These are phyloP conservation scores for Omphalotus olearius DNA, from an alignment of 1,284 basidiomycete species.

Conservation along the genomic window DNA sequence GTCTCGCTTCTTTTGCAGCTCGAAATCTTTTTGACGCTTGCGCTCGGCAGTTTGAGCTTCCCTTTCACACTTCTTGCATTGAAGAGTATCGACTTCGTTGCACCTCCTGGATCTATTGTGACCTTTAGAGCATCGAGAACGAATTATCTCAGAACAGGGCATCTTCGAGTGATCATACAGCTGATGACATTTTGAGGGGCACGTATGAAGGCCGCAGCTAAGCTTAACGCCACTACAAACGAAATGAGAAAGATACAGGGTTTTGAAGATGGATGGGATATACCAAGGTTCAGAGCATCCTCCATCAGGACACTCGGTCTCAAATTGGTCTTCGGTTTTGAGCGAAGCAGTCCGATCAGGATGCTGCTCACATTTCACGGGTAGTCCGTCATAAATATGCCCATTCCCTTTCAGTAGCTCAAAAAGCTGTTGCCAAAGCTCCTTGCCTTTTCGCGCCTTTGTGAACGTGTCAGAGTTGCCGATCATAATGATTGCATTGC, in stretches of 20 bases:
- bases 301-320: conserved; percentile 50
- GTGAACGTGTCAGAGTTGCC: conserved; percentile 59
- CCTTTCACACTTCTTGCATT: conserved; percentile 30
- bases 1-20: conserved; percentile 29
- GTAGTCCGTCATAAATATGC: conserved; percentile 57
- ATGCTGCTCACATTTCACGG: conserved; percentile 52
- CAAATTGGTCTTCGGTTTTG: conserved; percentile 41
- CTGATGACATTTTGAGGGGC: conserved; percentile 54
- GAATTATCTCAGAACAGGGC: conserved; percentile 20
- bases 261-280: conserved; percentile 11
- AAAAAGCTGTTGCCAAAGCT: conserved; percentile 48
- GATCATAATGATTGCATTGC: conserved; percentile 57
- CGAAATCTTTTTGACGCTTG: conserved; percentile 25
- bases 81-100: conserved; percentile 21
- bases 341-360: conserved; percentile 35
- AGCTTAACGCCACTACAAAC: conserved; percentile 35
- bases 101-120: conserved; percentile 29
- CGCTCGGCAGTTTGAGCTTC: conserved; percentile 25
- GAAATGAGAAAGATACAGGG: neutral
- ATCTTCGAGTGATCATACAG: conserved; percentile 33
- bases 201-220: conserved; percentile 45
- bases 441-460: conserved; percentile 45
- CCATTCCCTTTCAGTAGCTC: conserved; percentile 32
- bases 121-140: conserved; percentile 19
- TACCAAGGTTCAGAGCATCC: conserved; percentile 42